Evolutionary conservation across 352 stramenopile genomes (phyloP).

Genomic region (Thraustochytrium striatum): DNA sequence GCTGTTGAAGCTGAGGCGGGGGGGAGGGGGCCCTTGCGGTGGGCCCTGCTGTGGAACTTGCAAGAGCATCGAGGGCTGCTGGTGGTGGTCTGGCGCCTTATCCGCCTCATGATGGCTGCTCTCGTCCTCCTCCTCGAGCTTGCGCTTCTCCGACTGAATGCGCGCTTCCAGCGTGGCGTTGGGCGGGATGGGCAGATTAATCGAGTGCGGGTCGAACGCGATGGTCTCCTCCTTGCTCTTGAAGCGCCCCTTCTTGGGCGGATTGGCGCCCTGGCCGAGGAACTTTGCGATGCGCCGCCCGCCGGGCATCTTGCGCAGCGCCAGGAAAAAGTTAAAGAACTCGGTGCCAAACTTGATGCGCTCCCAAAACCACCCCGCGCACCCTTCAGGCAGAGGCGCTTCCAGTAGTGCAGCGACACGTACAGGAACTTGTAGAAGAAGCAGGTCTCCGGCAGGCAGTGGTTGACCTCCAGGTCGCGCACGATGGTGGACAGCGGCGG

Average conservation of each 20-base stretch:
- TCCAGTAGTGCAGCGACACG: constrained; percentile 27
- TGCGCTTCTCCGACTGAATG: not conserved
- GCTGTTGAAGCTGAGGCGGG: too few relatives aligned
- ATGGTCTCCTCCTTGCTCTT: not conserved
- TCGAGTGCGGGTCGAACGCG: constrained; percentile 16
- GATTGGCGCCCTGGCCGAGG: not conserved
- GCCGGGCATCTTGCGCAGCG: constrained; percentile 23
- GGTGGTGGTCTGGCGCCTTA: too few relatives aligned
- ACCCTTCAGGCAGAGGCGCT: not conserved
- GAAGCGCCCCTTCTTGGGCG: not conserved
- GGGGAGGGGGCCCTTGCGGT: too few relatives aligned
- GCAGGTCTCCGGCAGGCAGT: constrained; percentile 6
- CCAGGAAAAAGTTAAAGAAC: constrained; percentile 14
- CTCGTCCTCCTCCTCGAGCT: not conserved
- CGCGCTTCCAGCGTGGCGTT: not conserved
- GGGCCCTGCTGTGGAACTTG: too few relatives aligned
- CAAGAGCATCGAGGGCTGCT: too few relatives aligned
- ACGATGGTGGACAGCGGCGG: not conserved
- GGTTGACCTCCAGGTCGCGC: constrained; percentile 15
- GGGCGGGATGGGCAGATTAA: constrained; percentile 17
- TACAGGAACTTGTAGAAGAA: constrained; percentile 47
- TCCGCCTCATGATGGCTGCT: too few relatives aligned
- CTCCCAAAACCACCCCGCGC: constrained; percentile 35
- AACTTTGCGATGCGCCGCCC: not conserved
- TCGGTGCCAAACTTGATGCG: constrained; percentile 20